phyloP scores from a whole-genome alignment of 2,329 filamentous ascomycete genomes.

The Botryotinia calthae region DNA sequence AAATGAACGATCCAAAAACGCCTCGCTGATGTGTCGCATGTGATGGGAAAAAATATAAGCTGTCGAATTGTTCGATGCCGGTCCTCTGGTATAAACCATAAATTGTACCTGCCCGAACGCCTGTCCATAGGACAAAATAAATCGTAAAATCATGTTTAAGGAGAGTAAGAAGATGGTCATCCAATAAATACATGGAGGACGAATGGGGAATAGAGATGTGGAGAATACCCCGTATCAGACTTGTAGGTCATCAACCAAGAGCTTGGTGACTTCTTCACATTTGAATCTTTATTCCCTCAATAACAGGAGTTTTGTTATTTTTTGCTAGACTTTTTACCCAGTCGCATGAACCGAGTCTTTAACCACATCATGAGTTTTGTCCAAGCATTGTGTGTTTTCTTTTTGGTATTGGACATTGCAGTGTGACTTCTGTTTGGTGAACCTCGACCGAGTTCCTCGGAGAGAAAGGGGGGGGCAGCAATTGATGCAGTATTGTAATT shows the following conservation, averaged over 20 bases:
- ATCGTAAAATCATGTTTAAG: conserved; percentile 8
- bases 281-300: neutral
- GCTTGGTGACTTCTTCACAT: neutral
- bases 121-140: conserved; percentile 16
- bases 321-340: conserved; percentile 32
- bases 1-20: conserved; percentile 15
- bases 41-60: conserved; percentile 18
- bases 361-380: conserved; percentile 63
- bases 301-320: neutral
- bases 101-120: conserved; percentile 14
- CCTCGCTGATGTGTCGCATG: conserved; percentile 22
- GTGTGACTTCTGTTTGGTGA: conserved; percentile 9
- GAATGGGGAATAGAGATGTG: neutral
- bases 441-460: conserved; percentile 6
- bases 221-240: neutral
- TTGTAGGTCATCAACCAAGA: neutral
- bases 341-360: conserved; percentile 53
- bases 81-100: conserved; percentile 21
- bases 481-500: conserved; percentile 26
- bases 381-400: conserved; percentile 61
- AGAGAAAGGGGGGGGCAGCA: conserved; percentile 14
- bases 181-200: neutral
- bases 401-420: conserved; percentile 43
- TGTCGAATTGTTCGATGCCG: conserved; percentile 15
- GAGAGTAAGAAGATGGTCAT: conserved; percentile 11